Percentiles rank a stretch among this genome's conserved stretches.
Conservation (phyloP, 2,329 filamentous ascomycete species). For the Colletotrichum horii region DNA sequence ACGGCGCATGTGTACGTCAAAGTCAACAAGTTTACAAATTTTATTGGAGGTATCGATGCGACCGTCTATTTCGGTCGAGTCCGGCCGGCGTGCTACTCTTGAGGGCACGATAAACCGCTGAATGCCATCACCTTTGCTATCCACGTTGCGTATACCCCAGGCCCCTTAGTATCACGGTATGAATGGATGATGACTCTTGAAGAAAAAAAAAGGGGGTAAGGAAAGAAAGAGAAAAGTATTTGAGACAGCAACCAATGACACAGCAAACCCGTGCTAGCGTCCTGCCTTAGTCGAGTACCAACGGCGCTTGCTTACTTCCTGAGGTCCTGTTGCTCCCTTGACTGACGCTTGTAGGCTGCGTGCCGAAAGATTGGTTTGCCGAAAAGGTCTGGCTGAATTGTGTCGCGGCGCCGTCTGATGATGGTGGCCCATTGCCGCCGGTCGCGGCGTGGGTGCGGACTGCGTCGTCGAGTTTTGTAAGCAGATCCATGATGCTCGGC, state of each 20-base stretch:
- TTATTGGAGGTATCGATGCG: slow-evolving; percentile 9
- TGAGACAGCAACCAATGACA: background rate
- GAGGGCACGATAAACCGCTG: background rate
- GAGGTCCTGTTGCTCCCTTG: slow-evolving; percentile 12
- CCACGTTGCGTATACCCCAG: background rate
- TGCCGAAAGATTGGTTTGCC: slow-evolving; percentile 15
- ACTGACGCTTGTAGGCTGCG: slow-evolving; percentile 14
- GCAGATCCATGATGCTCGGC: slow-evolving; percentile 48
- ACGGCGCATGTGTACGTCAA: background rate
- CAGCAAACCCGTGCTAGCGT: background rate
- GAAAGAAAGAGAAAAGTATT: background rate
- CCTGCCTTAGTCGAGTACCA: slow-evolving; percentile 17
- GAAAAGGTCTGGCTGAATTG: slow-evolving; percentile 20
- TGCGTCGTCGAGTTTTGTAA: slow-evolving; percentile 52
- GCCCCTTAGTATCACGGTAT: background rate
- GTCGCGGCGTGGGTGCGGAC: slow-evolving; percentile 40
- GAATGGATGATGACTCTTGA: background rate
- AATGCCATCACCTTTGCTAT: background rate
- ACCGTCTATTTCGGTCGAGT: background rate
- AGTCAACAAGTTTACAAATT: background rate
- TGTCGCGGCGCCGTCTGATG: slow-evolving; percentile 6
- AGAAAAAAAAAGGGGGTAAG: background rate
- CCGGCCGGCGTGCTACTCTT: background rate
- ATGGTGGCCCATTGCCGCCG: slow-evolving; percentile 12
- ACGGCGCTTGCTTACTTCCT: slow-evolving; percentile 17